Evolutionary conservation across 2,329 filamentous ascomycete genomes (phyloP).

Genomic region (Colletotrichum spaethianum): DNA sequence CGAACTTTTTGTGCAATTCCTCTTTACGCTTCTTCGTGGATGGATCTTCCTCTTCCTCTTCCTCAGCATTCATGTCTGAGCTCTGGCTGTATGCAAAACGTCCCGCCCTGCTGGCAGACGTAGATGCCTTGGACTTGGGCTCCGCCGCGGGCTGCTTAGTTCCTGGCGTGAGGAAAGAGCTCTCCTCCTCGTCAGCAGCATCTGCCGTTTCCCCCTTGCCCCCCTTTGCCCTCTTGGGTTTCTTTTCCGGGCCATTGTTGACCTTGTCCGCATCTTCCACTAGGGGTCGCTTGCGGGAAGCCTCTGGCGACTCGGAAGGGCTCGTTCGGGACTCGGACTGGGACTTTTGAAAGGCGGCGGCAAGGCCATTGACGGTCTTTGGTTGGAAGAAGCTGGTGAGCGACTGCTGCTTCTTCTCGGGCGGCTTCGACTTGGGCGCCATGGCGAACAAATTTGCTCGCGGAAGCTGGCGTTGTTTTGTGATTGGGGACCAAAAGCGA

Average conservation of each 20-base stretch:
- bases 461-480: not conserved
- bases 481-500: not conserved
- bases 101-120: slow-evolving; percentile 60
- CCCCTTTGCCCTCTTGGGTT: slow-evolving; percentile 62
- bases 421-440: slow-evolving; percentile 49
- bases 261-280: slow-evolving; percentile 61
- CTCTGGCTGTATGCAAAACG: slow-evolving; percentile 67
- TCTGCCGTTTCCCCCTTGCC: slow-evolving; percentile 53
- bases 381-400: slow-evolving; percentile 89
- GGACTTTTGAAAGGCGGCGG: slow-evolving; percentile 53
- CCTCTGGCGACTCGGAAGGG: slow-evolving; percentile 47
- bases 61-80: slow-evolving; percentile 52
- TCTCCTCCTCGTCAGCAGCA: slow-evolving; percentile 54
- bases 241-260: slow-evolving; percentile 56
- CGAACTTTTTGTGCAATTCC: slow-evolving; percentile 85
- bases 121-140: slow-evolving; percentile 43
- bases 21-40: slow-evolving; percentile 72
- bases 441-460: slow-evolving; percentile 1
- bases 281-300: slow-evolving; percentile 65
- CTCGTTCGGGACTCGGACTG: slow-evolving; percentile 46
- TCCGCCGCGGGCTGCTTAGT: slow-evolving; percentile 44
- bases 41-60: slow-evolving; percentile 64
- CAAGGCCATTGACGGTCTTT: slow-evolving; percentile 65
- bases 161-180: slow-evolving; percentile 51
- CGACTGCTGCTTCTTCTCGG: slow-evolving; percentile 80